Conservation (phyloP, 495 filamentous ascomycete genomes). For the Xylaria telfairii region DNA sequence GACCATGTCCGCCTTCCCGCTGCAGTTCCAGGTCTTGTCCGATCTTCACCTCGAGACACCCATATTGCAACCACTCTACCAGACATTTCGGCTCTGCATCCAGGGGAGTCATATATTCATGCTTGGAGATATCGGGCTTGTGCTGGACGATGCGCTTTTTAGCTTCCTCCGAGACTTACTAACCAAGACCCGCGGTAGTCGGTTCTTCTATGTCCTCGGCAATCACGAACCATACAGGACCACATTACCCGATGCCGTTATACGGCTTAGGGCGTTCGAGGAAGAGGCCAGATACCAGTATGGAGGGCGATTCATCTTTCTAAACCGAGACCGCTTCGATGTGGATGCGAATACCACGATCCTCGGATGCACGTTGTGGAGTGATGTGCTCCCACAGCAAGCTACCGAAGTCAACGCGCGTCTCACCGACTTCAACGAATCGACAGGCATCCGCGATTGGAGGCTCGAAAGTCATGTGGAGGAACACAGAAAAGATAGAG, state of each 20-base stretch:
- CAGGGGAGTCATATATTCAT: neutral
- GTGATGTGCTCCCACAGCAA: neutral
- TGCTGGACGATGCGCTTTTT: neutral
- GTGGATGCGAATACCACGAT: neutral
- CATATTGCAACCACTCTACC: neutral
- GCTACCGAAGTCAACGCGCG: neutral
- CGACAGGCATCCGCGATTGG: neutral
- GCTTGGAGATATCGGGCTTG: slow-evolving; percentile 9
- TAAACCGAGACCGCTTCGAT: slow-evolving; percentile 9
- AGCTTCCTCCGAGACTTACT: neutral
- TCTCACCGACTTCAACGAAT: slow-evolving; percentile 12
- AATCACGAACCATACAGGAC: slow-evolving; percentile 17
- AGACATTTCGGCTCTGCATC: neutral
- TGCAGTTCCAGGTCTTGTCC: slow-evolving; percentile 11
- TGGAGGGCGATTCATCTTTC: slow-evolving; percentile 1
- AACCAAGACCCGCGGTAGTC: neutral
- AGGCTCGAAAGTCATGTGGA: neutral
- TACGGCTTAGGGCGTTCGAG: slow-evolving; percentile 11
- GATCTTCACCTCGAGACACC: slow-evolving; percentile 16
- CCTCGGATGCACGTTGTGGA: slow-evolving; percentile 8
- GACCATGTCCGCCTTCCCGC: slow-evolving; percentile 12
- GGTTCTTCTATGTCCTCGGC: slow-evolving; percentile 12
- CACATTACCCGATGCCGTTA: slow-evolving; percentile 3
- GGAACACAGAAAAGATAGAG: neutral
- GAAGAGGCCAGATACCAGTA: neutral